A percentile compares a stretch with the other conserved stretches of the same genome.
Evolutionary conservation across 1,139 yeast genomes (phyloP).

Genomic region (Zhuliangozyma blackwelliae): DNA sequence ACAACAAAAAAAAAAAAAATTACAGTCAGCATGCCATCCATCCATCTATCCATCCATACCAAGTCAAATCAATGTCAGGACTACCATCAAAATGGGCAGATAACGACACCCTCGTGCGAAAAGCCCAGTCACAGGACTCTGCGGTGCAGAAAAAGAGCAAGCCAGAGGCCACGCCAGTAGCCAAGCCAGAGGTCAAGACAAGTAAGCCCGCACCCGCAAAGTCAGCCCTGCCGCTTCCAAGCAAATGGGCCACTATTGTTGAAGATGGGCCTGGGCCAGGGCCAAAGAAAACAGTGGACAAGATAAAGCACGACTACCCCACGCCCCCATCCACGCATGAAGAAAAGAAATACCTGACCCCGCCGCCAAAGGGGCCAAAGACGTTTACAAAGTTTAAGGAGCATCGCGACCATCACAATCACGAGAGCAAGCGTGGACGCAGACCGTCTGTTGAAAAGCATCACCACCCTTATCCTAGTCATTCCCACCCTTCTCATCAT

Average conservation of each 20-base stretch:
- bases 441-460: constrained; percentile 3
- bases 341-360: constrained; percentile 6
- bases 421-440: background rate
- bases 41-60: too few species aligned
- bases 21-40: too few species aligned
- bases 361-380: constrained; percentile 5
- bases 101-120: constrained; percentile 5
- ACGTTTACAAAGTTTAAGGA: background rate
- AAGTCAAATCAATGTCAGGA: background rate
- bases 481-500: too few species aligned
- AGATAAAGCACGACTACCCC: background rate
- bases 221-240: constrained; percentile 2
- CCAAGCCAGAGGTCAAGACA: too few species aligned
- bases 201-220: background rate
- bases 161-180: too few species aligned
- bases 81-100: constrained; percentile 31
- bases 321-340: background rate
- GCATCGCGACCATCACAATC: background rate
- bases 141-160: background rate
- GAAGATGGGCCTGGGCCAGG: constrained; percentile 4
- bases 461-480: background rate
- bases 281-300: background rate
- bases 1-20: too few species aligned
- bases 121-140: constrained; percentile 1
- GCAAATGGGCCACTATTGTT: constrained; percentile 15